Percentiles rank a stretch among this genome's conserved stretches.
Evolutionary conservation across 768 basidiomycete species (phyloP).

Genomic region (Boletales sp.): DNA sequence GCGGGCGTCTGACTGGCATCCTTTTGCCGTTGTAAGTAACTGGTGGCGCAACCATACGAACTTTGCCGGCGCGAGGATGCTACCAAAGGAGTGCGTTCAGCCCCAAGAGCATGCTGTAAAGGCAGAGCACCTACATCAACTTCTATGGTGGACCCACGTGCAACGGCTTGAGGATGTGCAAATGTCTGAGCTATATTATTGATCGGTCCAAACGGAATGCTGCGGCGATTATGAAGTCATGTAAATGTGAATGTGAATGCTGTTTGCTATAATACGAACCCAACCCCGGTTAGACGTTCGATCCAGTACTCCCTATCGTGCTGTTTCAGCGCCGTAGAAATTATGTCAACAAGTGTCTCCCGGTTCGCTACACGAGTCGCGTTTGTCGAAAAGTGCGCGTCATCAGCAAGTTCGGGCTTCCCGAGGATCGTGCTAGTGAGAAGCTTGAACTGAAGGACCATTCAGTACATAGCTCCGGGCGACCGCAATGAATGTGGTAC

Average conservation of each 20-base stretch:
- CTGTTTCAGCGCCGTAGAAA: slow-evolving; percentile 57
- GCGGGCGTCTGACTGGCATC: slow-evolving; percentile 71
- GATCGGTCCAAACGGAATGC: slow-evolving; percentile 87
- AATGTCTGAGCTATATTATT: slow-evolving; percentile 90
- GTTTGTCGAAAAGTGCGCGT: slow-evolving; percentile 72
- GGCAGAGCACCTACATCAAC: slow-evolving; percentile 58
- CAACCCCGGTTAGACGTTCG: slow-evolving; percentile 66
- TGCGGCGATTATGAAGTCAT: slow-evolving; percentile 24
- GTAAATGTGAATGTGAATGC: slow-evolving; percentile 6
- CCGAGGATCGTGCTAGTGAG: slow-evolving; percentile 63
- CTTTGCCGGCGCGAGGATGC: slow-evolving; percentile 72
- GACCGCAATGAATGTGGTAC: slow-evolving; percentile 32
- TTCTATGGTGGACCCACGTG: slow-evolving; percentile 71
- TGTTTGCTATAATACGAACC: slow-evolving; percentile 45
- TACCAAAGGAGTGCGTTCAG: slow-evolving; percentile 24
- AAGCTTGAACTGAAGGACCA: slow-evolving; percentile 56
- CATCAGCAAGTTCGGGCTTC: slow-evolving; percentile 52
- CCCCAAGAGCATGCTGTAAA: slow-evolving; percentile 27
- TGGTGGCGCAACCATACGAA: slow-evolving; percentile 79
- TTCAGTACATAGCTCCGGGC: slow-evolving; percentile 8
- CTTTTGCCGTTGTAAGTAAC: slow-evolving; percentile 78
- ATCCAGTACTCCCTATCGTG: slow-evolving; percentile 73
- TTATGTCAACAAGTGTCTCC: slow-evolving; percentile 60
- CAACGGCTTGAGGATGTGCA: slow-evolving; percentile 79
- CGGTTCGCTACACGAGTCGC: slow-evolving; percentile 74